Conservation (phyloP, 192 early-diverging fungal genomes). For the Backusella tuberculispora region DNA sequence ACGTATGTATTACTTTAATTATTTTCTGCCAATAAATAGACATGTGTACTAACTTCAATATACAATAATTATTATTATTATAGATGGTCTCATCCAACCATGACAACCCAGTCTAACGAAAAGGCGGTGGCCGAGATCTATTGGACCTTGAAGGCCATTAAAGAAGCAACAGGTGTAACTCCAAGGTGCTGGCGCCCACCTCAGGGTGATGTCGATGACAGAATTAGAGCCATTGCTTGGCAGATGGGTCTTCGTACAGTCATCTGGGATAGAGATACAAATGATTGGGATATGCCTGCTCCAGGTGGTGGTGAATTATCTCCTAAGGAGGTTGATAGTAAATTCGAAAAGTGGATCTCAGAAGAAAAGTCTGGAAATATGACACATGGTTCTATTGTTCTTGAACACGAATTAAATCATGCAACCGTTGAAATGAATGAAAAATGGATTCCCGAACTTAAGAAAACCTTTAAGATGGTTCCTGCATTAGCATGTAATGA, state of each 20-base stretch:
- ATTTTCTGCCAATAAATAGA: not conserved
- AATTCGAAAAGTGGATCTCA: constrained; percentile 38
- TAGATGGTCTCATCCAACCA: constrained; percentile 55
- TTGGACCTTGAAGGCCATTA: constrained; percentile 48
- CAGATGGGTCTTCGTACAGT: constrained; percentile 50
- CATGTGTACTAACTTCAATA: no score
- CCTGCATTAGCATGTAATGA: constrained; percentile 36
- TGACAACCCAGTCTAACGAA: constrained; percentile 57
- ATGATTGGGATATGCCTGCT: constrained; percentile 34
- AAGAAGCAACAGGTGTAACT: constrained; percentile 50
- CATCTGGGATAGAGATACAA: constrained; percentile 24
- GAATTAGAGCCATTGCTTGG: constrained; percentile 52
- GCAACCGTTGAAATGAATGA: constrained; percentile 38
- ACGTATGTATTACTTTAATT: constrained; percentile 29
- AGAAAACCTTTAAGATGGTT: constrained; percentile 37
- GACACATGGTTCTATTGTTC: constrained; percentile 33
- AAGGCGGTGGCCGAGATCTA: constrained; percentile 59
- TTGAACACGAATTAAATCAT: constrained; percentile 43
- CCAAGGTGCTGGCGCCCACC: constrained; percentile 57
- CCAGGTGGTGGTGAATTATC: constrained; percentile 36
- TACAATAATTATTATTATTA: constrained; percentile 7
- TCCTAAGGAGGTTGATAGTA: constrained; percentile 27
- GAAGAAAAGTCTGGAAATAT: not conserved
- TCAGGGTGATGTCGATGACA: constrained; percentile 64
- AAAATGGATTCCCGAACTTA: constrained; percentile 41